Evolutionary conservation across 2,329 filamentous ascomycete species (phyloP).

Genomic region (Colletotrichum karsti): DNA sequence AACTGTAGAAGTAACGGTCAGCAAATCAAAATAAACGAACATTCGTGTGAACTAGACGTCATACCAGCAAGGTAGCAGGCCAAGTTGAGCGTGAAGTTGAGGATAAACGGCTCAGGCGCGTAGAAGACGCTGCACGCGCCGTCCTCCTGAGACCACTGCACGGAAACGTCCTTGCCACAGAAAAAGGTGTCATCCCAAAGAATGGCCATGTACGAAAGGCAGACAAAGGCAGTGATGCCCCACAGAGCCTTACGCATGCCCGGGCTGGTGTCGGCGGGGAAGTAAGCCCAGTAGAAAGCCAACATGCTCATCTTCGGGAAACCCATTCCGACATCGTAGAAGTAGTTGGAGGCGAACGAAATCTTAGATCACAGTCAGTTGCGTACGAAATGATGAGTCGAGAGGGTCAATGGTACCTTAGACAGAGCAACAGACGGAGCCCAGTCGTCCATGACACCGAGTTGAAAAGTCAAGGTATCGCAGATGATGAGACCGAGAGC

Average conservation of each 20-base stretch:
- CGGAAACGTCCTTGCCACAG: slow-evolving; percentile 41
- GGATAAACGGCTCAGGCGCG: slow-evolving; percentile 41
- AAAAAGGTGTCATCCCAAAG: slow-evolving; percentile 45
- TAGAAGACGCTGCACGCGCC: slow-evolving; percentile 45
- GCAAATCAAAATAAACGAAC: background rate
- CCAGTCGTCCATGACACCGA: slow-evolving; percentile 41
- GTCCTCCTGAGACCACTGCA: slow-evolving; percentile 45
- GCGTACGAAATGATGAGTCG: too few species aligned
- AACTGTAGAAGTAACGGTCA: slow-evolving; percentile 30
- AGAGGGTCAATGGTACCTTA: slow-evolving; percentile 35
- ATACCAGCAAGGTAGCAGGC: slow-evolving; percentile 41
- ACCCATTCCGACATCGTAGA: slow-evolving; percentile 46
- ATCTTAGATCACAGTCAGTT: too few species aligned
- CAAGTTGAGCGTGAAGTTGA: slow-evolving; percentile 43
- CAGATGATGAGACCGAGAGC: slow-evolving; percentile 43
- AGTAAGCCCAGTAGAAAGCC: slow-evolving; percentile 45
- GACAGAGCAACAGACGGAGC: slow-evolving; percentile 39
- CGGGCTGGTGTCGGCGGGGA: slow-evolving; percentile 34
- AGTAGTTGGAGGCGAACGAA: slow-evolving; percentile 45
- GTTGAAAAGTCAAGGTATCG: slow-evolving; percentile 41
- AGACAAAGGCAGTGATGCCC: slow-evolving; percentile 41
- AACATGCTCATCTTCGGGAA: slow-evolving; percentile 46
- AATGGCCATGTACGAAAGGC: slow-evolving; percentile 38
- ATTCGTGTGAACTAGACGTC: too few species aligned
- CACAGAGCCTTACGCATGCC: slow-evolving; percentile 39